phyloP scores from a whole-genome alignment of 345 rosid species.

The Eucalyptus brandiana region DNA sequence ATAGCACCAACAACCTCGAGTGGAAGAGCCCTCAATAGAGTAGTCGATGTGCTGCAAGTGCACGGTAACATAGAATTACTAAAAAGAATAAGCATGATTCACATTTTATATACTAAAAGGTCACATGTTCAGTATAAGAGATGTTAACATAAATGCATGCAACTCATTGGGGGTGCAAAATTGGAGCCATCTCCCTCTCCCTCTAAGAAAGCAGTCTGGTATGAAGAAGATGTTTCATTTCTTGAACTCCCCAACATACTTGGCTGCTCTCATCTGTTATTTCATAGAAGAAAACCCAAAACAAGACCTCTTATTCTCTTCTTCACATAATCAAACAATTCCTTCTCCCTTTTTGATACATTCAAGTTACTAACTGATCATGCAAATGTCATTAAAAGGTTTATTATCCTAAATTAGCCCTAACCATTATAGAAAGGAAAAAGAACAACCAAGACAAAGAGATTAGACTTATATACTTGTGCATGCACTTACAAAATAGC shows the following conservation, averaged over 20 bases:
- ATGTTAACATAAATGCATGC: too few relatives aligned
- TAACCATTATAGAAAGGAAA: not conserved
- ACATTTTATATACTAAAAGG: too few relatives aligned
- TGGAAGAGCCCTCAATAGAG: conserved; percentile 48
- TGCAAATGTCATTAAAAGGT: not conserved
- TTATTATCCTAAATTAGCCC: not conserved
- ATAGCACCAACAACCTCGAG: conserved; percentile 80
- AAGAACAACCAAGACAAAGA: too few relatives aligned
- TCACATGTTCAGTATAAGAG: too few relatives aligned
- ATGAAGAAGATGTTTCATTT: not conserved
- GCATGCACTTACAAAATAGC: too few relatives aligned
- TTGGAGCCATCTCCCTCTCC: too few relatives aligned
- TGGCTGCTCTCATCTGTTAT: too few relatives aligned
- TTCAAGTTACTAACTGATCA: not conserved
- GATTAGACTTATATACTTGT: too few relatives aligned
- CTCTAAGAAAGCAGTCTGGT: not conserved
- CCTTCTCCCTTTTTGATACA: not conserved
- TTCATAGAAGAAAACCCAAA: not conserved
- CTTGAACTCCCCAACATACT: not conserved
- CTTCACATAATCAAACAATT: not conserved
- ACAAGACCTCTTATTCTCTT: not conserved
- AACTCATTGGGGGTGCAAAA: too few relatives aligned
- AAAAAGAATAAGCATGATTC: not conserved
- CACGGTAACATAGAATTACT: not conserved
- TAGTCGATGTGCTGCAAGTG: conserved; percentile 26